Evolutionary conservation across 2,329 filamentous ascomycete genomes (phyloP), one percentile per base, ranked within the genome.

Genomic region (Ophiostoma montium): DNA sequence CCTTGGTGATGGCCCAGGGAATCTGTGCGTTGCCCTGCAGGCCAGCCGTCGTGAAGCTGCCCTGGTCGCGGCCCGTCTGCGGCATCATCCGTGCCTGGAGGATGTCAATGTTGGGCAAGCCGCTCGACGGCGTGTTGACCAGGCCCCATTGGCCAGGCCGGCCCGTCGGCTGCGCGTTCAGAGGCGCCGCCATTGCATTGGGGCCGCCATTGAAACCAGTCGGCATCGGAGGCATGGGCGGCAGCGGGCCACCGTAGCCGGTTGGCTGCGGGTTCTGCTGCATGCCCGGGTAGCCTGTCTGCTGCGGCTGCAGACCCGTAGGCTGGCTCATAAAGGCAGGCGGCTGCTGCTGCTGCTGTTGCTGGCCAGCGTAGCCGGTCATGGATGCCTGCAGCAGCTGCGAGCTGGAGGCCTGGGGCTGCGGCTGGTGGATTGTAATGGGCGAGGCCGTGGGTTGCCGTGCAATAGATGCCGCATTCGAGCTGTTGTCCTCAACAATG

Each of bases 1-100:
- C 89, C 64, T 98, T 98, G 5, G 92, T 98, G 52, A 98, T 92
- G 15, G 92, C 89, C 92, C 92, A 98, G 0, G 92, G 92, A 60
- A 98, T 90, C 8, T 87, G 90, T 1, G 92, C 92, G 66, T 94
- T 96, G 47, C 92, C 92, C 54, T 87, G 82, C 10, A 98, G 74
- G 5, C 90, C 90, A 51, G 83, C 79, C 2, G 89, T 90, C 8
- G 86, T 94, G 59, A 85, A 96, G 19, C 27, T 39, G 19, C 47
- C 38, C 23, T 80, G 47, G 65, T 96, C 92, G 33, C 92, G 84
- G 41, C 92, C 92, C 57, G 86, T 80, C 62, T 98, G 90, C 19
- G 92, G 92, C 90, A 98, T 96, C 80, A 98, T 92, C 54, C 88
- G 85, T 50, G 87, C 83, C 60, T 94, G 87, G 46, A 98, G 69